These are phyloP conservation scores for Boletus insuetus DNA, from an alignment of 768 basidiomycete species.

Conservation along the genomic window DNA sequence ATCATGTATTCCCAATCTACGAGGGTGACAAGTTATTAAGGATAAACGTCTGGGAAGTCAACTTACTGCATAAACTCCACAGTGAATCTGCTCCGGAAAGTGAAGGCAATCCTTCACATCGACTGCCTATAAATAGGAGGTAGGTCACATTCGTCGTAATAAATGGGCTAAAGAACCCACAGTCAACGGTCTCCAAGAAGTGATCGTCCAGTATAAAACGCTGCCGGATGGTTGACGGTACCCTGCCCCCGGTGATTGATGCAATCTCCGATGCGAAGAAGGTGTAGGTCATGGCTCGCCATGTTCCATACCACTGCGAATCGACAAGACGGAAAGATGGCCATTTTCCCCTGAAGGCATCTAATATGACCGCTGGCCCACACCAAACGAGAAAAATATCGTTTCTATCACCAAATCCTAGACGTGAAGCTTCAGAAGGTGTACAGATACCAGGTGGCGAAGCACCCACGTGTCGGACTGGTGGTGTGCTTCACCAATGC, in stretches of 20 bases:
- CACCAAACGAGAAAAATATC: slow-evolving; percentile 13
- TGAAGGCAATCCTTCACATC: slow-evolving; percentile 8
- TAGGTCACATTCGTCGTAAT: background rate
- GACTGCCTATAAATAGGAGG: background rate
- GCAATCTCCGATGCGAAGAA: slow-evolving; percentile 1
- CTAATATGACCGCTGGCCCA: slow-evolving; percentile 8
- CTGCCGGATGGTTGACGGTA: background rate
- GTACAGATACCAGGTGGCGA: background rate
- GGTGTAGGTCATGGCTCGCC: slow-evolving; percentile 8
- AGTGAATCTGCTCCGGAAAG: slow-evolving; percentile 17
- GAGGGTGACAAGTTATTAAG: background rate
- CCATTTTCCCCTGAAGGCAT: slow-evolving; percentile 8
- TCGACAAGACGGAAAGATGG: slow-evolving; percentile 1
- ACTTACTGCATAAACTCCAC: slow-evolving; percentile 30
- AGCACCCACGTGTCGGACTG: background rate
- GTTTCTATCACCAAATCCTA: background rate
- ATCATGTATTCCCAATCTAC: slow-evolving; percentile 21
- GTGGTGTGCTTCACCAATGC: slow-evolving; percentile 4
- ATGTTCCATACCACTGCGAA: slow-evolving; percentile 4
- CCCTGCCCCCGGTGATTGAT: background rate
- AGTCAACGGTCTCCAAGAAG: slow-evolving; percentile 19
- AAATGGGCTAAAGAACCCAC: slow-evolving; percentile 12
- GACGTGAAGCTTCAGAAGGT: background rate
- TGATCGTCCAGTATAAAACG: slow-evolving; percentile 21
- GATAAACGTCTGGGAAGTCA: background rate